Evolutionary conservation across 208 protist genomes (phyloP).

Genomic region (Strigomonas galati): DNA sequence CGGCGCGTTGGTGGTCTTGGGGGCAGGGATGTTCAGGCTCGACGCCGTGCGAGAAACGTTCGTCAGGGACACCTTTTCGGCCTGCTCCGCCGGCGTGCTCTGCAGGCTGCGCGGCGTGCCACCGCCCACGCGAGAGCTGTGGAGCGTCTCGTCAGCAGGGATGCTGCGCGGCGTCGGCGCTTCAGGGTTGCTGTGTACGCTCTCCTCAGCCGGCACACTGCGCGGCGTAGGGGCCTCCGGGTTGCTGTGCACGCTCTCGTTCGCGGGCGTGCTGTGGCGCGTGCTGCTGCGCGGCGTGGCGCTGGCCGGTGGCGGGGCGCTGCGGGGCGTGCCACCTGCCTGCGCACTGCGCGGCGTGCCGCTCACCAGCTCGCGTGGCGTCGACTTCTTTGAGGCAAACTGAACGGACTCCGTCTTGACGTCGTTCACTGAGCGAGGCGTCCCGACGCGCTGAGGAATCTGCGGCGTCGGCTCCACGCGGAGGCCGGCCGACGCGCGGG

Average conservation of each 20-base stretch:
- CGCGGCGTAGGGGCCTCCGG: not conserved
- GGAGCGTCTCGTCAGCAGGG: not conserved
- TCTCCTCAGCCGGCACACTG: too few species aligned
- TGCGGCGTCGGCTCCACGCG: constrained; percentile 10
- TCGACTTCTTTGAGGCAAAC: constrained; percentile 15
- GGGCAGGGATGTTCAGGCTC: too few species aligned
- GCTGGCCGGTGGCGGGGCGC: not conserved
- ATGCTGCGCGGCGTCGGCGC: too few species aligned
- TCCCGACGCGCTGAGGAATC: constrained; percentile 2
- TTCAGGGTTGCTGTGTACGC: too few species aligned
- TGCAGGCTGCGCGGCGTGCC: not conserved
- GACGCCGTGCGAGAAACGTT: too few species aligned
- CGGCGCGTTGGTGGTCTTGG: too few species aligned
- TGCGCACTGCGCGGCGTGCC: not conserved
- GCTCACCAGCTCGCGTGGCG: not conserved
- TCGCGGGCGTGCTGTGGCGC: too few species aligned
- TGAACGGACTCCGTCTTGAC: constrained; percentile 20
- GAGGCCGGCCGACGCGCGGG: constrained; percentile 5
- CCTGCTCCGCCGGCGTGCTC: not conserved
- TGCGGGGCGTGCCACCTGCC: not conserved
- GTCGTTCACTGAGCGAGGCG: not conserved
- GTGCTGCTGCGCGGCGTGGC: not conserved
- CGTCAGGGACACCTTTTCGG: too few species aligned
- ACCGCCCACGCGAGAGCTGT: not conserved
- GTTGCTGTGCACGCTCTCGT: not conserved